A percentile compares a stretch with the other conserved stretches of the same genome.
phyloP scores from a whole-genome alignment of 441 rosid species.

The Pelargonium citronellum region DNA sequence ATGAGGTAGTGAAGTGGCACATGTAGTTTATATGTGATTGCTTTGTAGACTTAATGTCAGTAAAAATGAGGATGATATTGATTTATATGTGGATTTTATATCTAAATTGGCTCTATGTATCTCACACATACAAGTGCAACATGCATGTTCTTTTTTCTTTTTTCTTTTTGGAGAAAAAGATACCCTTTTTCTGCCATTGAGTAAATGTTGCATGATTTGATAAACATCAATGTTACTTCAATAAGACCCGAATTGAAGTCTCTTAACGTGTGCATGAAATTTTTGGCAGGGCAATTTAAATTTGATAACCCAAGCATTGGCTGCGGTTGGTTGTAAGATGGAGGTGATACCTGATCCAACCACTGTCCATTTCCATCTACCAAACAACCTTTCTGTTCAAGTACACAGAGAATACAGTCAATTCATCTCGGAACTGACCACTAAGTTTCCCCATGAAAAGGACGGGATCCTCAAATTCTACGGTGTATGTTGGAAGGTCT shows the following conservation, averaged over 20 bases:
- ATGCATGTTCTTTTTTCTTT: too few species aligned
- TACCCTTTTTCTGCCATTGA: too few species aligned
- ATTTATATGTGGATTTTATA: too few species aligned
- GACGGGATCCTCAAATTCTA: slow-evolving; percentile 81
- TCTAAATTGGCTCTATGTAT: neutral
- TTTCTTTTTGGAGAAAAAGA: too few species aligned
- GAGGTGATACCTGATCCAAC: slow-evolving; percentile 91
- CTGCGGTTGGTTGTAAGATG: slow-evolving; percentile 82
- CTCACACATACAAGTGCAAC: neutral
- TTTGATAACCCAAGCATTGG: slow-evolving; percentile 81
- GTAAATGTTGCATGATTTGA: too few species aligned
- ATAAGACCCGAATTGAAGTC: neutral
- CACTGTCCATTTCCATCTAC: slow-evolving; percentile 92
- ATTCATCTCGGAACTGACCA: slow-evolving; percentile 53
- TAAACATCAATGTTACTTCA: too few species aligned
- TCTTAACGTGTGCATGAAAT: slow-evolving; percentile 14
- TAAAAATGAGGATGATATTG: neutral
- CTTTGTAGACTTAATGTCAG: neutral
- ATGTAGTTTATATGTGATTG: too few species aligned
- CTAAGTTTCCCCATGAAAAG: slow-evolving; percentile 78
- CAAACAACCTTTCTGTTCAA: slow-evolving; percentile 60
- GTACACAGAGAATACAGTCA: slow-evolving; percentile 68
- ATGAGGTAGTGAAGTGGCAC: too few species aligned
- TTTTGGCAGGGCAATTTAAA: slow-evolving; percentile 78
- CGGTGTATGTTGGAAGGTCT: slow-evolving; percentile 83